phyloP scores from a whole-genome alignment of 1,284 basidiomycete species.

The Trichosporon faecale region DNA sequence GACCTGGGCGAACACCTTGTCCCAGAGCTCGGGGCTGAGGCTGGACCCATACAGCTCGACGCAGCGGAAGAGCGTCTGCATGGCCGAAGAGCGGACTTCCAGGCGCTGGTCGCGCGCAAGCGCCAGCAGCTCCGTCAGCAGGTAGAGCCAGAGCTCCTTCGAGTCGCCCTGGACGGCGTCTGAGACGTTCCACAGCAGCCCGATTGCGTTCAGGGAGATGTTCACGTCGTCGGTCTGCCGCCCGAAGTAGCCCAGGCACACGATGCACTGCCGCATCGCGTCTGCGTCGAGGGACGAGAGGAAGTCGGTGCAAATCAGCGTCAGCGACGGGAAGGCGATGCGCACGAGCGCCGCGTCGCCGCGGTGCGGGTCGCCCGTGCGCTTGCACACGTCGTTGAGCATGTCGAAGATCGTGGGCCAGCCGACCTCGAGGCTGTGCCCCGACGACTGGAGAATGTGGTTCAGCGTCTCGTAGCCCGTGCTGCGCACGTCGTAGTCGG shows the following conservation, averaged over 20 bases:
- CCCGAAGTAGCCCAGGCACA: constrained; percentile 83
- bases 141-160: constrained; percentile 84
- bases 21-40: constrained; percentile 76
- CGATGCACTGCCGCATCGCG: constrained; percentile 82
- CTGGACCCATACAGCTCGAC: constrained; percentile 88
- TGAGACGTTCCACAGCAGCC: constrained; percentile 87
- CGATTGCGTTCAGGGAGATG: constrained; percentile 87
- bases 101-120: constrained; percentile 76
- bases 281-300: constrained; percentile 73
- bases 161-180: constrained; percentile 82
- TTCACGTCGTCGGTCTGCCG: constrained; percentile 85
- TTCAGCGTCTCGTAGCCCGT: constrained; percentile 86
- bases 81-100: constrained; percentile 87
- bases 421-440: constrained; percentile 82
- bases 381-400: constrained; percentile 71
- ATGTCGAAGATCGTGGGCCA: constrained; percentile 93
- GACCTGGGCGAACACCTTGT: constrained; percentile 80
- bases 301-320: constrained; percentile 84
- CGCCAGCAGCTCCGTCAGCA: constrained; percentile 76
- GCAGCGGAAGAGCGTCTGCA: constrained; percentile 90
- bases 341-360: constrained; percentile 50
- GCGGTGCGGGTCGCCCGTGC: constrained; percentile 18
- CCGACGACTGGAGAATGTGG: constrained; percentile 82
- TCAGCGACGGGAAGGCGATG: constrained; percentile 89
- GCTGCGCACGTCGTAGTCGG: constrained; percentile 68